Evolutionary conservation across 208 protist genomes (phyloP), one percentile per base, ranked within the genome.

Genomic region (Chromosphaera perkinsii): DNA sequence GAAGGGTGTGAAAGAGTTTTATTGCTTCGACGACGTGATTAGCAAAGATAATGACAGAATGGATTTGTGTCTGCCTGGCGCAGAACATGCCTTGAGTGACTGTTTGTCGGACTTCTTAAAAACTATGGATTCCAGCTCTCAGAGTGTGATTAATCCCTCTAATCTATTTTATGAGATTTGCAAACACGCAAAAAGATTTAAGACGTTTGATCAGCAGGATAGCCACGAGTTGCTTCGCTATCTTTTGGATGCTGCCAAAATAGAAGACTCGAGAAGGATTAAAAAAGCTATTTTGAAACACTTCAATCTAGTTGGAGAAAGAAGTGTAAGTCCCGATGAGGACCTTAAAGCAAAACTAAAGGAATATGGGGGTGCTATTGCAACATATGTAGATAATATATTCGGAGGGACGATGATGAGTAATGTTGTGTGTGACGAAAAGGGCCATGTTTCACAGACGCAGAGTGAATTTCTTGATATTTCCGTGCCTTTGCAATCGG

Each of bases 221-320:
- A 68, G 62, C 49, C 62, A 68, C 29, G 62, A 68, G 39, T n/a
- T 47, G 24, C 48, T 68, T 17, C 43, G 62, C 4, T 68, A 62
- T 58, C 62, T 68, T 22, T 14, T 59, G 20, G 62, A 68, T 22
- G 62, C 48, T 12, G 31, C 22, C n/a, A 17, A 33, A 37, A 32
- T 20, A 26, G 62, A 39, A 26, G 62, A 68, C 48, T 22, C n/a
- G 10, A 27, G n/a, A n/a, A n/a, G n/a, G n/a, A n/a, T n/a, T n/a
- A n/a, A n/a, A n/a, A n/a, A n/a, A n/a, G n/a, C n/a, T n/a, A n/a
- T n/a, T n/a, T n/a, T n/a, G n/a, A n/a, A n/a, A n/a, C n/a, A n/a
- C n/a, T n/a, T n/a, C n/a, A n/a, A n/a, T n/a, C n/a, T n/a, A n/a
- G n/a, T n/a, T n/a, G n/a, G n/a, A n/a, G n/a, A n/a, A n/a, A n/a